Evolutionary conservation across 768 basidiomycete species (phyloP).

Genomic region (Amanita jacksonii): DNA sequence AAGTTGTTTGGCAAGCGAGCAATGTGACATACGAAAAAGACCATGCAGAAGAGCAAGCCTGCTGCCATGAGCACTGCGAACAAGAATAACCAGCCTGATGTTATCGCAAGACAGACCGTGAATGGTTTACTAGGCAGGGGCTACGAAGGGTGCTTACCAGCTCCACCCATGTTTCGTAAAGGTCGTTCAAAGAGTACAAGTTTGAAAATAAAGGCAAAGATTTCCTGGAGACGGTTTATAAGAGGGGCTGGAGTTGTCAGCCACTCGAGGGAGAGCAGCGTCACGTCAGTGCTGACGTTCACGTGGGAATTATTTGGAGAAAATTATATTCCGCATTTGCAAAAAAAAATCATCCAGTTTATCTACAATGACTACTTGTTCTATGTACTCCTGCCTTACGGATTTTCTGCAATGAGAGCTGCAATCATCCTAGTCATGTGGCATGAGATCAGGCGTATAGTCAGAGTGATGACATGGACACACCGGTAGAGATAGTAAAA

Average conservation of each 20-base stretch:
- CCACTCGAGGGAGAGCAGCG: not conserved
- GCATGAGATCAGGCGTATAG: not conserved
- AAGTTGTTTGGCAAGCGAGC: too few relatives aligned
- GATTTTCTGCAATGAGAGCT: slow-evolving; percentile 68
- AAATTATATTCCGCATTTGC: slow-evolving; percentile 1
- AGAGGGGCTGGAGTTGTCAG: not conserved
- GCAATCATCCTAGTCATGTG: slow-evolving; percentile 59
- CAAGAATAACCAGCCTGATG: slow-evolving; percentile 96
- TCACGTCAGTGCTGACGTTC: not conserved
- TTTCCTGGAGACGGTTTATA: slow-evolving; percentile 4
- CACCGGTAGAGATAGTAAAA: slow-evolving; percentile 89
- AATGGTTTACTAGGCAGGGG: not conserved
- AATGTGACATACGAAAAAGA: slow-evolving; percentile 77
- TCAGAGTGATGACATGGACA: slow-evolving; percentile 18
- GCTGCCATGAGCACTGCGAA: slow-evolving; percentile 95
- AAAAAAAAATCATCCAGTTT: not conserved
- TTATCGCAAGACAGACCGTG: too few relatives aligned
- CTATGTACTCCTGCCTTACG: too few relatives aligned
- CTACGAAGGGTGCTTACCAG: slow-evolving; percentile 23
- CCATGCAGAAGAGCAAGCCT: slow-evolving; percentile 94
- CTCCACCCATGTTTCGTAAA: slow-evolving; percentile 27
- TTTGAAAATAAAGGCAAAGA: too few relatives aligned
- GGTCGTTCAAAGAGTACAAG: slow-evolving; percentile 9
- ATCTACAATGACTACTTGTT: slow-evolving; percentile 2
- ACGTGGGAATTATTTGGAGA: slow-evolving; percentile 1